Conservation (phyloP, 768 basidiomycete species). For the Rhodotorula babjevae region DNA sequence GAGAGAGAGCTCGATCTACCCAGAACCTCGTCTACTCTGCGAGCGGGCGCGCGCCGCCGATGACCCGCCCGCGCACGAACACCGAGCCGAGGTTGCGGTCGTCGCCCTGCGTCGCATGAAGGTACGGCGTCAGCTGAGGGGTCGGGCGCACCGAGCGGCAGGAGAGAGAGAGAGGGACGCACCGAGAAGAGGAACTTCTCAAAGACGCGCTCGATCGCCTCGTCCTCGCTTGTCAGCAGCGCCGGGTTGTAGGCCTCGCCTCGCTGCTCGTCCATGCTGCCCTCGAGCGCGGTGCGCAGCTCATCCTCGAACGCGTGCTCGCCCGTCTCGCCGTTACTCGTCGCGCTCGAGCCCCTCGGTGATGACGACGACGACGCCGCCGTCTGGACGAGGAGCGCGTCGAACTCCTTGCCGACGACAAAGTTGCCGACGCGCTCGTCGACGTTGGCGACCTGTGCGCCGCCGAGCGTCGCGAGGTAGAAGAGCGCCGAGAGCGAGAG, state of each 20-base stretch:
- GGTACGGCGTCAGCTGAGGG: too few relatives aligned
- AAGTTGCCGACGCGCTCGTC: constrained; percentile 70
- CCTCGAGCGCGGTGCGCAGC: background rate
- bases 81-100: constrained; percentile 65
- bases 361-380: constrained; percentile 18
- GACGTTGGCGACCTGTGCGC: constrained; percentile 74
- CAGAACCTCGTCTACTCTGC: background rate
- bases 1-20: too few relatives aligned
- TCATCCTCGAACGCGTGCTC: constrained; percentile 39
- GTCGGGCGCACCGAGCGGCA: too few relatives aligned
- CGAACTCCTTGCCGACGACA: constrained; percentile 75
- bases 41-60: constrained; percentile 59
- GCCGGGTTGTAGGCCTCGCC: constrained; percentile 25
- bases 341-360: constrained; percentile 41
- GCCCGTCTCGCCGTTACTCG: constrained; percentile 58
- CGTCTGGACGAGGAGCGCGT: constrained; percentile 72
- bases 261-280: too few relatives aligned
- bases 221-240: constrained; percentile 43
- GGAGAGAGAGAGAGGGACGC: background rate
- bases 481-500: constrained; percentile 70
- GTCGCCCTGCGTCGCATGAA: constrained; percentile 30
- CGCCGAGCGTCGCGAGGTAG: constrained; percentile 86
- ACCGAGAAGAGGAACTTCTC: constrained; percentile 53
- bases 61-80: constrained; percentile 71
- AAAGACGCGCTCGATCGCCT: constrained; percentile 56